Conservation (phyloP, 2,329 filamentous ascomycete species). For the Exserohilum turcica region DNA sequence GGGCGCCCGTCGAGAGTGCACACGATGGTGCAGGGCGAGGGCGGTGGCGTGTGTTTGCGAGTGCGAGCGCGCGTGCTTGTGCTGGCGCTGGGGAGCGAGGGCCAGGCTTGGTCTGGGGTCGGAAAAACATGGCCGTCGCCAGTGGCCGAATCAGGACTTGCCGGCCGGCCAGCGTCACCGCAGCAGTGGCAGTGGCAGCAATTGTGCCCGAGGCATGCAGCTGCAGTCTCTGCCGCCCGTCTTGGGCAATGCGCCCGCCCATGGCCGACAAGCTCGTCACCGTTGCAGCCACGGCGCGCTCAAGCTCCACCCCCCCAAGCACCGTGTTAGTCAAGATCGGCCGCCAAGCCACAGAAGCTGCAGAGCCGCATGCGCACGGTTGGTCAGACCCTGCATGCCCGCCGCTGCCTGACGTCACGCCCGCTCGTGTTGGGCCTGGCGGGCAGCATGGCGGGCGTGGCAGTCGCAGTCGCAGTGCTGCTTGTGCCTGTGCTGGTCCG, state of each 20-base stretch:
- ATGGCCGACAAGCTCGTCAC: conserved; percentile 16
- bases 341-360: conserved; percentile 36
- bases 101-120: not conserved
- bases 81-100: not conserved
- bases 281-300: conserved; percentile 19
- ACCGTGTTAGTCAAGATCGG: conserved; percentile 31
- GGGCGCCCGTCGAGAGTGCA: not conserved
- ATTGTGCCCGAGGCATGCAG: conserved; percentile 4
- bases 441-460: too few species aligned
- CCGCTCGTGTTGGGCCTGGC: conserved; percentile 29
- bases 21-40: not conserved
- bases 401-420: conserved; percentile 28
- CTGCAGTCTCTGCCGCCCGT: conserved; percentile 7
- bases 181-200: too few species aligned
- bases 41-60: not conserved
- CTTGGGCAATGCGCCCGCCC: conserved; percentile 21
- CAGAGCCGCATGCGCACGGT: conserved; percentile 36
- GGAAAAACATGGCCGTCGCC: not conserved
- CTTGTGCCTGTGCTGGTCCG: too few species aligned
- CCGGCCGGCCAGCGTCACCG: conserved; percentile 11
- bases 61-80: too few species aligned
- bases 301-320: conserved; percentile 18
- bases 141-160: not conserved
- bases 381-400: conserved; percentile 30
- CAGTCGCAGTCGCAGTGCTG: too few species aligned